Percentiles rank a stretch among this genome's conserved stretches.
phyloP scores from a whole-genome alignment of 495 filamentous ascomycete genomes.

The Talaromyces stipitatus region DNA sequence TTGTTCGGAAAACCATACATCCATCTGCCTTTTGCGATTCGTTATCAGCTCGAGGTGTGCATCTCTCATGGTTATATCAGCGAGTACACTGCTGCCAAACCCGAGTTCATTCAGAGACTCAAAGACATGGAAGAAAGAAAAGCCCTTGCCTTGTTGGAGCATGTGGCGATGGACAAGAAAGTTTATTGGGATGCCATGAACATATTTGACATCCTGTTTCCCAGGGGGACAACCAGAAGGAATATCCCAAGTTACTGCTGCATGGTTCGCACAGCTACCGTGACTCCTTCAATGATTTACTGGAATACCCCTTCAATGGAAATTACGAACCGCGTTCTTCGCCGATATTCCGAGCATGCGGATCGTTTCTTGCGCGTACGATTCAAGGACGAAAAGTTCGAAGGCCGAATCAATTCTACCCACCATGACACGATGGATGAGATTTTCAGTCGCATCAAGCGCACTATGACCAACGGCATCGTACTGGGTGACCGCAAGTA shows the following conservation, averaged over 20 bases:
- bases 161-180: conserved; percentile 49
- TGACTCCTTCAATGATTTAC: conserved; percentile 79
- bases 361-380: conserved; percentile 88
- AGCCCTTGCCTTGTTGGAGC: conserved; percentile 54
- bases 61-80: conserved; percentile 73
- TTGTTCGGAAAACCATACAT: conserved; percentile 27
- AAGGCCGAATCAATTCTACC: conserved; percentile 51
- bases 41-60: conserved; percentile 91
- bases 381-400: conserved; percentile 74
- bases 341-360: conserved; percentile 55
- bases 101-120: conserved; percentile 50
- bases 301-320: conserved; percentile 73
- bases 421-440: conserved; percentile 54
- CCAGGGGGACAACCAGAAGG: conserved; percentile 34
- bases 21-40: conserved; percentile 59
- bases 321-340: conserved; percentile 78
- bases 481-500: conserved; percentile 71
- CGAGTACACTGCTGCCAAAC: conserved; percentile 59
- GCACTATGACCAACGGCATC: conserved; percentile 71
- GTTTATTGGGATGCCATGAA: conserved; percentile 64
- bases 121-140: conserved; percentile 33
- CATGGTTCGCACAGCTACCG: conserved; percentile 62
- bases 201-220: conserved; percentile 52
- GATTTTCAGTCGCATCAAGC: conserved; percentile 65
- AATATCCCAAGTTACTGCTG: conserved; percentile 64